Base-by-base conservation (phyloP, 495 filamentous ascomycete genomes). In the Niebla homalea region DNA sequence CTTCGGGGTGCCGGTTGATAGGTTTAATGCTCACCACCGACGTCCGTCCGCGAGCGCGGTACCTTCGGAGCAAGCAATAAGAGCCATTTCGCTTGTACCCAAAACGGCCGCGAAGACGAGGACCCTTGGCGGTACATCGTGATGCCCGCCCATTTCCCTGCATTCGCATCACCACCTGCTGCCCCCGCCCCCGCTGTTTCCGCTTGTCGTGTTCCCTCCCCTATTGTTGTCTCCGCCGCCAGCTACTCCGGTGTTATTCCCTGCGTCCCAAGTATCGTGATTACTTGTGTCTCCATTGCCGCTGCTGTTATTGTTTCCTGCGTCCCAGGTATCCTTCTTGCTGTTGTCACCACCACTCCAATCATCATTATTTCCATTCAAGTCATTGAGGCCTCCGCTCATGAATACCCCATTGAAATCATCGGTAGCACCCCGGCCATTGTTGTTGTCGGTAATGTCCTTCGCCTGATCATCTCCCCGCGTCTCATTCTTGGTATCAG, bases 381-480 rank as follows among this genome's bases (percentile, higher is more conserved):
- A 32, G 8, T 32, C 29, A 12, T 32, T 32, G 29, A 32, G 29
- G 29, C 29, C 29, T 32, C 29, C 29, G 29, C 29, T 32, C 29
- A 32, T 32, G 7, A 10, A 32, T 11, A 12, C 29, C 10, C 29
- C 29, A 32, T 32, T 5, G 8, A 8, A 32, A 32, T 32, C 29
- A 32, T 7, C 7, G 29, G 29, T 32, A 32, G 29, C 14, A 8
- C 14, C 7, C 29, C 29, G 14, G 7, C 7, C 29, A 32, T 44
- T 44, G 41, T 44, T 19, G 41, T 44, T 23, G 6, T 44, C 19
- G 26, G 41, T n/a, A 14, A 5, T 44, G 8, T 36, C 48, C 7
- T 50, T 36, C 18, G 21, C n/a, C 29, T 49, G 32, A 40, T 26
- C 48, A 43, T 25, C 48, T 18, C 38, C 38, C n/a, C 45, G 15